A percentile compares a stretch with the other conserved stretches of the same genome.
These are phyloP conservation scores for Pseudofabraea citricarpa DNA, from an alignment of 2,329 filamentous ascomycete genomes.

Conservation along the genomic window DNA sequence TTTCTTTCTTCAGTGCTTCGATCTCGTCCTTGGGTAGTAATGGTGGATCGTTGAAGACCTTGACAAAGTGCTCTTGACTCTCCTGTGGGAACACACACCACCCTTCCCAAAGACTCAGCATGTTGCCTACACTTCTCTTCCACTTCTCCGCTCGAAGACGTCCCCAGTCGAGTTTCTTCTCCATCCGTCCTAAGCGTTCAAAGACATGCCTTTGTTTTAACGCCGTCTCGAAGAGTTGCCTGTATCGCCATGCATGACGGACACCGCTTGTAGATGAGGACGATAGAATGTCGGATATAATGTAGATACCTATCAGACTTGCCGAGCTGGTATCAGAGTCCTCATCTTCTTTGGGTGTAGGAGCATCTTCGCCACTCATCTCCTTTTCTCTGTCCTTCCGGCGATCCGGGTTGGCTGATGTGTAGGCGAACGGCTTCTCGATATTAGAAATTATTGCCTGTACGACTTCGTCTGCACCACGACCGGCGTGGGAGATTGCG, in stretches of 20 bases:
- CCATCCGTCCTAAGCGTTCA: slow-evolving; percentile 57
- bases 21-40: slow-evolving; percentile 35
- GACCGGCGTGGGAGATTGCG: slow-evolving; percentile 80
- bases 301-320: slow-evolving; percentile 76
- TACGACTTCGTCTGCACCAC: slow-evolving; percentile 87
- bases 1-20: slow-evolving; percentile 27
- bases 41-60: slow-evolving; percentile 68
- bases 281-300: slow-evolving; percentile 66
- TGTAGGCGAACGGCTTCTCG: slow-evolving; percentile 68
- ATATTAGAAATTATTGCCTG: slow-evolving; percentile 82
- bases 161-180: slow-evolving; percentile 61
- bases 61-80: slow-evolving; percentile 66
- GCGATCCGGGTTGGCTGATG: slow-evolving; percentile 60
- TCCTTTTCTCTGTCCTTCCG: slow-evolving; percentile 32
- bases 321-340: slow-evolving; percentile 64
- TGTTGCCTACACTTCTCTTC: slow-evolving; percentile 52
- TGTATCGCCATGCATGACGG: slow-evolving; percentile 64
- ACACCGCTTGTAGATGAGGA: slow-evolving; percentile 59
- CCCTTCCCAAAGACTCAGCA: slow-evolving; percentile 58
- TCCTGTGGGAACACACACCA: slow-evolving; percentile 71
- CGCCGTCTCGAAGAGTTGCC: slow-evolving; percentile 58
- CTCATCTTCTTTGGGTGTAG: slow-evolving; percentile 35
- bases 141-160: slow-evolving; percentile 62
- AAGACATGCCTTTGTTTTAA: slow-evolving; percentile 57
- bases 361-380: slow-evolving; percentile 31